Evolutionary conservation across 2,329 filamentous ascomycete species (phyloP).

Genomic region (Mariannaea sp.): DNA sequence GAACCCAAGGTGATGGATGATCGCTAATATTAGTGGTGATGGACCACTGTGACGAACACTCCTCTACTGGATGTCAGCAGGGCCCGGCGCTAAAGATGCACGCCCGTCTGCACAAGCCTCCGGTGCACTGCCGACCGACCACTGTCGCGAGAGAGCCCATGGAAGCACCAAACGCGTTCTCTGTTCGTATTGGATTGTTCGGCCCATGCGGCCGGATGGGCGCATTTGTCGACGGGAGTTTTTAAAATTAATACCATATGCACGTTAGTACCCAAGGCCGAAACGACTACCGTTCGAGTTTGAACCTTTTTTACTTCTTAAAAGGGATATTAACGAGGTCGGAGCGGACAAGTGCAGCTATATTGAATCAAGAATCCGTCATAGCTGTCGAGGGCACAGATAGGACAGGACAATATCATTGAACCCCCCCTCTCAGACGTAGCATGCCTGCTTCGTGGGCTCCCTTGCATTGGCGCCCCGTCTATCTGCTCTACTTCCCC

Average conservation of each 20-base stretch:
- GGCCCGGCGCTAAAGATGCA: not conserved
- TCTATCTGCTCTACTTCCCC: not conserved
- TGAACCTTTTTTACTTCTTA: too few species aligned
- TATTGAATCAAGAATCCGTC: slow-evolving; percentile 3
- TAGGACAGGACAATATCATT: not conserved
- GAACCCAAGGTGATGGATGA: too few species aligned
- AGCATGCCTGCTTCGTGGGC: not conserved
- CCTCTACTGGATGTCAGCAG: not conserved
- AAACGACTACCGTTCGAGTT: too few species aligned
- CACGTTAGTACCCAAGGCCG: slow-evolving; percentile 9
- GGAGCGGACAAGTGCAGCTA: not conserved
- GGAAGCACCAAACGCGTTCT: slow-evolving; percentile 15
- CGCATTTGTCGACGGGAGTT: slow-evolving; percentile 5
- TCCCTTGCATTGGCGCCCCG: slow-evolving; percentile 34
- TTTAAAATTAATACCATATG: not conserved
- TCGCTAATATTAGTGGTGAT: too few species aligned
- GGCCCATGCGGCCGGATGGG: slow-evolving; percentile 6
- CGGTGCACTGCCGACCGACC: not conserved
- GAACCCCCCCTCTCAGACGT: not conserved
- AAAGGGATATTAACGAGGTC: not conserved
- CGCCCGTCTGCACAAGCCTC: not conserved
- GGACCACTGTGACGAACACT: not conserved
- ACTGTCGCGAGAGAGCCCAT: slow-evolving; percentile 13
- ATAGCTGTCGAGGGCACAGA: not conserved
- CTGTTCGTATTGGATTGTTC: not conserved